Percentiles rank a stretch among this genome's conserved stretches.
Evolutionary conservation across 768 basidiomycete species (phyloP).

Genomic region (Lactarius sanguifluus): DNA sequence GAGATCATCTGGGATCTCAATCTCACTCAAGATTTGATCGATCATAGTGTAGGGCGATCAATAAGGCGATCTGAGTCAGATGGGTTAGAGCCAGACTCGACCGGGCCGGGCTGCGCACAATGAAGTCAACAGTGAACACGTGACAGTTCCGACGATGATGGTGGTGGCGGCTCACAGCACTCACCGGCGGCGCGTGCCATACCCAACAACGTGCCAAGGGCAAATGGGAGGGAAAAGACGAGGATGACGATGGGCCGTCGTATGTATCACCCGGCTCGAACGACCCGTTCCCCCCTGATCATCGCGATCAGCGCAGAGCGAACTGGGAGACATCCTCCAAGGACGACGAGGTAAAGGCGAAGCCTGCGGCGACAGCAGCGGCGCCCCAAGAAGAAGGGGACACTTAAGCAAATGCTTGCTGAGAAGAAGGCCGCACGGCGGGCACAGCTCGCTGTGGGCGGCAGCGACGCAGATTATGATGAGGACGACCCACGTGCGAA

Average conservation of each 20-base stretch:
- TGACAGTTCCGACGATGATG: conserved; percentile 17
- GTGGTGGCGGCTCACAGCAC: conserved; percentile 4
- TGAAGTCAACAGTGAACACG: no score
- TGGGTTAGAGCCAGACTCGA: conserved; percentile 8
- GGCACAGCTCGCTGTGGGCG: conserved; percentile 43
- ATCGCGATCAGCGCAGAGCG: conserved; percentile 56
- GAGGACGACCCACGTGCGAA: conserved; percentile 76
- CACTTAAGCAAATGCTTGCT: conserved; percentile 72
- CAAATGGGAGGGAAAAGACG: conserved; percentile 92
- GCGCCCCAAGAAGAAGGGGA: conserved; percentile 85
- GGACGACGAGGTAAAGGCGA: conserved; percentile 55
- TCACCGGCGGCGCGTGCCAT: conserved; percentile 21
- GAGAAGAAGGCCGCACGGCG: conserved; percentile 85
- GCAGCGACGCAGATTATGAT: conserved; percentile 56
- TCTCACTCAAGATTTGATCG: conserved; percentile 19
- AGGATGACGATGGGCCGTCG: conserved; percentile 79
- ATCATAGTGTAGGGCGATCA: conserved; percentile 8
- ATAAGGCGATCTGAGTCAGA: conserved; percentile 7
- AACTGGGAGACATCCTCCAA: conserved; percentile 92
- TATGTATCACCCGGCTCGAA: conserved; percentile 42
- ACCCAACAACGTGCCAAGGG: conserved; percentile 36
- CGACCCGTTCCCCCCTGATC: conserved; percentile 4
- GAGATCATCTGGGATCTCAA: conserved; percentile 19
- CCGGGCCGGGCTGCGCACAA: no score
- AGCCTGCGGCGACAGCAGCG: conserved; percentile 38